Evolutionary conservation across 2,329 filamentous ascomycete species (phyloP).

Genomic region (Stagonosporopsis vannaccii): DNA sequence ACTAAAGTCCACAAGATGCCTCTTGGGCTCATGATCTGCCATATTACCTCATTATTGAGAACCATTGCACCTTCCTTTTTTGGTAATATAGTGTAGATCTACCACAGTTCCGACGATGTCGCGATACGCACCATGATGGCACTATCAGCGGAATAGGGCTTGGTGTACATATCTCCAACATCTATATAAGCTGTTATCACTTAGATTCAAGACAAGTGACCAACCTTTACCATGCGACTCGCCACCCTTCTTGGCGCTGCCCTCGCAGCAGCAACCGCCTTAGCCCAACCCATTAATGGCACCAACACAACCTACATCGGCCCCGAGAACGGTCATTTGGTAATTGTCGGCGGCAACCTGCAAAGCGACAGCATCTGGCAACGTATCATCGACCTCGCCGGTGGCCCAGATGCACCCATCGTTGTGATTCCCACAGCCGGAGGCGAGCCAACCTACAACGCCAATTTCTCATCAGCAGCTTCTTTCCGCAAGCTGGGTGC

Average conservation of each 20-base stretch:
- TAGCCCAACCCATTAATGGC: constrained; percentile 22
- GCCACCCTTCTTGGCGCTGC: constrained; percentile 7
- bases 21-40: background rate
- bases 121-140: constrained; percentile 12
- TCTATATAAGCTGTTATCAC: background rate
- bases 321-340: constrained; percentile 33
- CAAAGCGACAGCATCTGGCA: constrained; percentile 34
- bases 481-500: constrained; percentile 29
- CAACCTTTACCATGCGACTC: constrained; percentile 18
- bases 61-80: constrained; percentile 12
- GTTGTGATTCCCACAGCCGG: constrained; percentile 36
- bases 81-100: constrained; percentile 1
- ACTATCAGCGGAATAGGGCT: background rate
- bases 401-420: constrained; percentile 30
- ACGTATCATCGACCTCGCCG: constrained; percentile 36
- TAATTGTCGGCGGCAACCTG: constrained; percentile 36
- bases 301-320: constrained; percentile 30
- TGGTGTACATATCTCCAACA: background rate
- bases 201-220: background rate
- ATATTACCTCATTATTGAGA: background rate
- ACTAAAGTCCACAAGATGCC: background rate
- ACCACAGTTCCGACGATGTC: constrained; percentile 9
- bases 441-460: constrained; percentile 30
- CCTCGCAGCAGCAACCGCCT: constrained; percentile 10
- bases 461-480: constrained; percentile 29